Evolutionary conservation across 495 filamentous ascomycete species (phyloP), one percentile per base, ranked within the genome.

Genomic region (Darksidea phi): DNA sequence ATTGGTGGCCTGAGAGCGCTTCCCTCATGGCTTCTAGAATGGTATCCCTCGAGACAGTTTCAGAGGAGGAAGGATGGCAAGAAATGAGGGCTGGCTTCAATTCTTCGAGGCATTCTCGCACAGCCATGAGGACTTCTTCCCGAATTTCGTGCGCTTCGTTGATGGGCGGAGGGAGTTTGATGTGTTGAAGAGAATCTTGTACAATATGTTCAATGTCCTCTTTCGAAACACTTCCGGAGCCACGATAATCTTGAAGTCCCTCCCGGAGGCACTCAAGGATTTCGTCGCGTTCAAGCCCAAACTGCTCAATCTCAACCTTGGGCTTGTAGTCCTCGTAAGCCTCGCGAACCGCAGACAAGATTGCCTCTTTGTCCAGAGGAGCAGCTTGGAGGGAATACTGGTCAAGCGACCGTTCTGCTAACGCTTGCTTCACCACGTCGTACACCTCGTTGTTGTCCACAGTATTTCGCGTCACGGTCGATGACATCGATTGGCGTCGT

Each of bases 301-400:
- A 89, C 67, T 95, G 90, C 65, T 95, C 86, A 12, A 95, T 75
- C 66, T 93, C 87, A 38, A 97, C 91, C 61, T 97, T 89, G 1
- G 91, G 92, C 72, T 93, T 92, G 74, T 92, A 95, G 5, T 84
- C 87, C 67, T 96, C 91, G 85, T 88, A 95, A 1, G 89, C 91
- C 54, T 95, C 90, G 54, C 84, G 84, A 6, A 97, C 88, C 0
- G 91, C 90, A 0, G 88, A 84, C 0, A 97, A 76, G 28, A 97
- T 90, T 37, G 91, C 90, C 55, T 95, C 89, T 58, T 88, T 84
- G 72, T 78, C 55, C 71, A 70, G 45, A 6, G 34, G 37, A 13
- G 46, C 43, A 10, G 20, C 56, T 42, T 47, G 48, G 0, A 53
- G 24, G 0, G 57, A 38, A 32, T 36, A 17, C 17, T 48, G 65